These are phyloP conservation scores for Microdochium bolleyi DNA, from an alignment of 2,329 filamentous ascomycete genomes.

Conservation along the genomic window DNA sequence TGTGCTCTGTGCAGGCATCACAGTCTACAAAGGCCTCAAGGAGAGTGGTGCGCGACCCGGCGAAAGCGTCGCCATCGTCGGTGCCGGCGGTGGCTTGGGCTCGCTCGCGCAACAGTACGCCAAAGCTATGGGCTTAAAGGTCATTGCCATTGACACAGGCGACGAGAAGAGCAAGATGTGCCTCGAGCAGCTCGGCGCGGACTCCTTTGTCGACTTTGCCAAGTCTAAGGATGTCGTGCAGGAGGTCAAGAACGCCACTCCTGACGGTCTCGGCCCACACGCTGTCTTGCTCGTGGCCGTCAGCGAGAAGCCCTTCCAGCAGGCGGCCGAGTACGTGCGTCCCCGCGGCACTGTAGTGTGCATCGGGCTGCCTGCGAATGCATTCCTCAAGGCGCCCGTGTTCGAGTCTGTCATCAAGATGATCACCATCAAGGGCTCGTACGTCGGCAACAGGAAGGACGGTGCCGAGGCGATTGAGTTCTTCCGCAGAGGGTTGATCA, in stretches of 20 bases:
- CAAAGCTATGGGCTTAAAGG: conserved; percentile 77
- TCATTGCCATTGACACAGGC: conserved; percentile 77
- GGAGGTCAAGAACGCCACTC: conserved; percentile 74
- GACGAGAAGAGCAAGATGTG: conserved; percentile 71
- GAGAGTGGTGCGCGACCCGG: conserved; percentile 69
- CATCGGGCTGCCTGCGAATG: conserved; percentile 79
- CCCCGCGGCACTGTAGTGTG: conserved; percentile 76
- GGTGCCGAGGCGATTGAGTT: conserved; percentile 86
- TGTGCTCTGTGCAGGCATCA: conserved; percentile 77
- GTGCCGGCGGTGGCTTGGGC: conserved; percentile 77
- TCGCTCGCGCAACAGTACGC: conserved; percentile 75
- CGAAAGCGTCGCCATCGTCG: conserved; percentile 75
- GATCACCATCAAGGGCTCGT: conserved; percentile 87
- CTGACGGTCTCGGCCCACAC: conserved; percentile 76
- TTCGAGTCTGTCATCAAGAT: conserved; percentile 82
- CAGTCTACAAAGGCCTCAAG: conserved; percentile 87
- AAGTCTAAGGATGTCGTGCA: conserved; percentile 69
- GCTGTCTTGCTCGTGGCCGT: conserved; percentile 83
- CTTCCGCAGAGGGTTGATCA: conserved; percentile 75
- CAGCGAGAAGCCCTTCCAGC: conserved; percentile 88
- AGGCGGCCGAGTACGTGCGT: conserved; percentile 82
- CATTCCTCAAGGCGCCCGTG: conserved; percentile 74
- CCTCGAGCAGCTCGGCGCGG: conserved; percentile 58
- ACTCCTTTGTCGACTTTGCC: conserved; percentile 72
- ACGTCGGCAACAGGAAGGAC: conserved; percentile 89